Evolutionary conservation across 1,284 basidiomycete genomes (phyloP).

Genomic region (Chalciporus piperatoides): DNA sequence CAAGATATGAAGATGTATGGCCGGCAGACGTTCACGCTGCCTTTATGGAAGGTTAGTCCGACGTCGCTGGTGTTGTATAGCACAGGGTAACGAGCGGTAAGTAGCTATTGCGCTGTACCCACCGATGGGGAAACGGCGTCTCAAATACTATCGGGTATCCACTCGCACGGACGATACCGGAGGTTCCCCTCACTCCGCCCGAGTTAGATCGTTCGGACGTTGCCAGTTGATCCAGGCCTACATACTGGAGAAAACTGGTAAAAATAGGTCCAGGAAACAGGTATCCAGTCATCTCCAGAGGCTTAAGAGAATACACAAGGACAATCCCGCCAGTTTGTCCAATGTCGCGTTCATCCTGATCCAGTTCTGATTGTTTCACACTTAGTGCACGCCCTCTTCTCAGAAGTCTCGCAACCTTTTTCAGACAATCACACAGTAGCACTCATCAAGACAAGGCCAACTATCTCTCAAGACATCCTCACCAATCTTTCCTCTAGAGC

Average conservation of each 20-base stretch:
- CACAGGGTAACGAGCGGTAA: constrained; percentile 11
- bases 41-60: constrained; percentile 34
- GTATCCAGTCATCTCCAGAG: constrained; percentile 34
- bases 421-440: constrained; percentile 10
- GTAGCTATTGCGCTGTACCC: constrained; percentile 31
- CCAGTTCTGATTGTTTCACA: background rate
- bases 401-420: constrained; percentile 20
- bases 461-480: constrained; percentile 15
- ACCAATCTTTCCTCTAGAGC: constrained; percentile 8
- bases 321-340: constrained; percentile 30
- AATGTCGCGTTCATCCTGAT: background rate
- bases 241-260: constrained; percentile 34
- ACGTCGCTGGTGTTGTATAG: background rate
- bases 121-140: constrained; percentile 35
- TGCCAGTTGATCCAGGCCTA: constrained; percentile 37
- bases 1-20: constrained; percentile 35
- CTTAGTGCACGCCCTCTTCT: constrained; percentile 28
- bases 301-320: constrained; percentile 31
- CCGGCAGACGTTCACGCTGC: constrained; percentile 35
- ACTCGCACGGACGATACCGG: constrained; percentile 13
- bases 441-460: constrained; percentile 1
- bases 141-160: constrained; percentile 32
- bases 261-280: constrained; percentile 33
- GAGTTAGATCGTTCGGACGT: constrained; percentile 31
- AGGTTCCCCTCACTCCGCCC: constrained; percentile 9